Percentiles rank a stretch among this genome's conserved stretches.
phyloP scores from a whole-genome alignment of 2,329 filamentous ascomycete species.

The Emergomyces africanus region DNA sequence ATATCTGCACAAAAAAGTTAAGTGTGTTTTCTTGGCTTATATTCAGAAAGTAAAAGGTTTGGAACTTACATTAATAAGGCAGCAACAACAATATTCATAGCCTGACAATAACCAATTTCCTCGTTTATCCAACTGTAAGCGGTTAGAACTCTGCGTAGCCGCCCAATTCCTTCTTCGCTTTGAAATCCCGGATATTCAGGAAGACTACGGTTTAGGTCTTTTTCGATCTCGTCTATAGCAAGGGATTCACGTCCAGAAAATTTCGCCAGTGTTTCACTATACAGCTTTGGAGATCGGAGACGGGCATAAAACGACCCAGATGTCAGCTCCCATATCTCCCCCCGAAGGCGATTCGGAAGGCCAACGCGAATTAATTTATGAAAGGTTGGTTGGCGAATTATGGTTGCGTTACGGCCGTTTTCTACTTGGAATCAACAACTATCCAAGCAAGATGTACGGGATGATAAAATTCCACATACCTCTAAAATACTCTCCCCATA shows the following conservation, averaged over 20 bases:
- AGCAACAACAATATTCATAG: slow-evolving; percentile 98
- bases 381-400: slow-evolving; percentile 92
- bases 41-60: not conserved
- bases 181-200: slow-evolving; percentile 97
- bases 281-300: slow-evolving; percentile 72
- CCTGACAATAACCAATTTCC: slow-evolving; percentile 95
- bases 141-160: slow-evolving; percentile 78
- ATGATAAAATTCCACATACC: slow-evolving; percentile 18
- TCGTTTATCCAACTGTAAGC: slow-evolving; percentile 96
- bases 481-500: slow-evolving; percentile 93
- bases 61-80: slow-evolving; percentile 69
- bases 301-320: slow-evolving; percentile 84
- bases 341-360: slow-evolving; percentile 79
- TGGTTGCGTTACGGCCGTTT: slow-evolving; percentile 82
- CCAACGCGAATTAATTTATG: slow-evolving; percentile 96
- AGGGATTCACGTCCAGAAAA: slow-evolving; percentile 78
- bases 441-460: not conserved
- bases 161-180: slow-evolving; percentile 84
- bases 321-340: slow-evolving; percentile 91
- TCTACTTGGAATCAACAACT: slow-evolving; percentile 37
- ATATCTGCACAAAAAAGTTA: slow-evolving; percentile 43
- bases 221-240: slow-evolving; percentile 97
- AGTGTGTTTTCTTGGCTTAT: not conserved
- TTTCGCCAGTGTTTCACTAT: slow-evolving; percentile 70
- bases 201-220: slow-evolving; percentile 89